These are phyloP conservation scores for Coemansia sp. DNA, from an alignment of 192 early-diverging fungal genomes.

Conservation along the genomic window DNA sequence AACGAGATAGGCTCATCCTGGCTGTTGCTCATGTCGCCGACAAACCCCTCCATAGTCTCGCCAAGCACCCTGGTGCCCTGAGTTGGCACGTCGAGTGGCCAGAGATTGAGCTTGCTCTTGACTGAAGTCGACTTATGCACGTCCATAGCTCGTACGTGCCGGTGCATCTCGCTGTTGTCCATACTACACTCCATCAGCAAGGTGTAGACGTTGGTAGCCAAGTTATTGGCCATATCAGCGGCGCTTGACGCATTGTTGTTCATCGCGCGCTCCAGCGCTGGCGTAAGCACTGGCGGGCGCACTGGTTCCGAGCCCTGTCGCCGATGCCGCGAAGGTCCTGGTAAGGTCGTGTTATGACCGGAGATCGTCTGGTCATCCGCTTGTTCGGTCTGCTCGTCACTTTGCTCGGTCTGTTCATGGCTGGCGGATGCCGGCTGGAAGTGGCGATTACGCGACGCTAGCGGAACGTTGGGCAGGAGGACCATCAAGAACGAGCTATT, in stretches of 20 bases:
- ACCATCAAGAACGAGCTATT: conserved; percentile 56
- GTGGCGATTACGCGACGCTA: conserved; percentile 34
- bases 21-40: conserved; percentile 31
- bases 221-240: background rate
- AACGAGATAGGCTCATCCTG: conserved; percentile 37
- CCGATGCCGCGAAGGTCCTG: conserved; percentile 5
- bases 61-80: conserved; percentile 34
- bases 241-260: conserved; percentile 1
- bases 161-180: conserved; percentile 52
- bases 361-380: background rate
- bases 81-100: conserved; percentile 24
- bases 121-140: background rate
- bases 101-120: conserved; percentile 42
- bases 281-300: conserved; percentile 37
- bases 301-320: conserved; percentile 31
- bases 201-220: conserved; percentile 42
- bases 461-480: conserved; percentile 45
- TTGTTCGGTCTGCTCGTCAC: background rate
- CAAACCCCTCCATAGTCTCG: conserved; percentile 42
- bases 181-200: conserved; percentile 56
- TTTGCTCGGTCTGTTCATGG: background rate
- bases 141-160: conserved; percentile 32
- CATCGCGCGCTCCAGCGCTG: conserved; percentile 43
- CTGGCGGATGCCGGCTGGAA: background rate
- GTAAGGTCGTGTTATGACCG: background rate